Evolutionary conservation across 257 asterid species (phyloP).

Genomic region (Lycium ferocissimum): DNA sequence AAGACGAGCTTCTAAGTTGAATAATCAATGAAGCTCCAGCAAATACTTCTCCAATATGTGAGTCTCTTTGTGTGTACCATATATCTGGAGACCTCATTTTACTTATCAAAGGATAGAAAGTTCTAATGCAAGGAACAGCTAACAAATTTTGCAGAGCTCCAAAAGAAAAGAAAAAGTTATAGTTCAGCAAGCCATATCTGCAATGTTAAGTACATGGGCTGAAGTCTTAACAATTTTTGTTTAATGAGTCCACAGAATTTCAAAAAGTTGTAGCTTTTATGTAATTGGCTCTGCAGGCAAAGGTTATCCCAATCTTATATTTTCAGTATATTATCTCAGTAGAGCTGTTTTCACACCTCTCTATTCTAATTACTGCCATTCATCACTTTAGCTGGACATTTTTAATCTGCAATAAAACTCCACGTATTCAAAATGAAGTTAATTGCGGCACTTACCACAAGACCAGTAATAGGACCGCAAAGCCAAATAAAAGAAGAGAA

Average conservation of each 20-base stretch:
- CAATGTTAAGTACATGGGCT: not conserved
- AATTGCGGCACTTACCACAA: constrained; percentile 70
- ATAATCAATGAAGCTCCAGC: not conserved
- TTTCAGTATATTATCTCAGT: not conserved
- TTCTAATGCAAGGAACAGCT: not conserved
- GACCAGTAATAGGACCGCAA: constrained; percentile 99
- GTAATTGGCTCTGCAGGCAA: constrained; percentile 11
- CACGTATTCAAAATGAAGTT: constrained; percentile 28
- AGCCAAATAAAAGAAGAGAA: constrained; percentile 99
- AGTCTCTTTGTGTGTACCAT: not conserved
- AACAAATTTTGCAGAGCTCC: constrained; percentile 16
- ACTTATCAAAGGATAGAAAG: not conserved
- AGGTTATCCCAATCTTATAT: not conserved
- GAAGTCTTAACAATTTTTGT: not conserved
- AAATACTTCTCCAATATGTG: constrained; percentile 5
- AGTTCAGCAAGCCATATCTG: not conserved
- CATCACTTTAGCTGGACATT: not conserved
- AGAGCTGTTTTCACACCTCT: not conserved
- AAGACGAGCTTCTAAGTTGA: constrained; percentile 8
- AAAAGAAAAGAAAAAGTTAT: not conserved
- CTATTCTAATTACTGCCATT: not conserved
- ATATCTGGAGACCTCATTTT: not conserved
- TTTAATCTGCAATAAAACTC: not conserved
- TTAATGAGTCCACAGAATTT: not conserved
- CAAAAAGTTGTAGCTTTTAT: not conserved